Evolutionary conservation across 306 rosid species (phyloP).

Genomic region (Medicago lupulina): DNA sequence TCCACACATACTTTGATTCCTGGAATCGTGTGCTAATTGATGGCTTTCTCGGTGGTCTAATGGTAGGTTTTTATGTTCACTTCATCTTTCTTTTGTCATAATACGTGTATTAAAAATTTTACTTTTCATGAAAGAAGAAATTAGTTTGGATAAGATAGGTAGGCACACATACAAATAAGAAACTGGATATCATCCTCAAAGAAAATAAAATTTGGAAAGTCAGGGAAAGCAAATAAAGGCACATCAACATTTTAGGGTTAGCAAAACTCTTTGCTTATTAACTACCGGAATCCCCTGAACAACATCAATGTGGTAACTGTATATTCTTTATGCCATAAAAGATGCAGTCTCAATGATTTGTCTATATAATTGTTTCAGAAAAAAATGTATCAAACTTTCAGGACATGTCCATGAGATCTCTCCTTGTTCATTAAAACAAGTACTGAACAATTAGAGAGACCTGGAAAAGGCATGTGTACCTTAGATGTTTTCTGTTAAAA

Average conservation of each 20-base stretch:
- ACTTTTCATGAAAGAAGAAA: constrained; percentile 23
- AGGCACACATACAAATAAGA: constrained; percentile 6
- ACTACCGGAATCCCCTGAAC: background rate
- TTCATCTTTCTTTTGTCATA: constrained; percentile 36
- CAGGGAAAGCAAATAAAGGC: constrained; percentile 4
- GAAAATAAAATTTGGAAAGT: background rate
- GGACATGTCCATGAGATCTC: constrained; percentile 5
- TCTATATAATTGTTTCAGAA: background rate
- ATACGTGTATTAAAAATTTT: constrained; percentile 10
- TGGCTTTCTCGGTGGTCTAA: constrained; percentile 77
- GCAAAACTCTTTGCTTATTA: constrained; percentile 4
- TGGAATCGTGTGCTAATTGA: constrained; percentile 75
- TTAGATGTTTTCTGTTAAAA: no score
- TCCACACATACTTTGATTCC: constrained; percentile 67
- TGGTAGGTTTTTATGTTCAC: constrained; percentile 59
- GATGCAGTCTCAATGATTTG: background rate
- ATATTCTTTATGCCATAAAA: constrained; percentile 1
- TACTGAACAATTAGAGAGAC: no score
- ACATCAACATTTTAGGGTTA: constrained; percentile 6
- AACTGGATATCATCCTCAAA: constrained; percentile 1
- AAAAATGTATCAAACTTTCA: background rate
- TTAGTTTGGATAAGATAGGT: constrained; percentile 20
- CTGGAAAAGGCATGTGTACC: no score
- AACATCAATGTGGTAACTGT: background rate
- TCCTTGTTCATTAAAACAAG: background rate